These are phyloP conservation scores for Starmerella floricola DNA, from an alignment of 805 yeast genomes.

Conservation along the genomic window DNA sequence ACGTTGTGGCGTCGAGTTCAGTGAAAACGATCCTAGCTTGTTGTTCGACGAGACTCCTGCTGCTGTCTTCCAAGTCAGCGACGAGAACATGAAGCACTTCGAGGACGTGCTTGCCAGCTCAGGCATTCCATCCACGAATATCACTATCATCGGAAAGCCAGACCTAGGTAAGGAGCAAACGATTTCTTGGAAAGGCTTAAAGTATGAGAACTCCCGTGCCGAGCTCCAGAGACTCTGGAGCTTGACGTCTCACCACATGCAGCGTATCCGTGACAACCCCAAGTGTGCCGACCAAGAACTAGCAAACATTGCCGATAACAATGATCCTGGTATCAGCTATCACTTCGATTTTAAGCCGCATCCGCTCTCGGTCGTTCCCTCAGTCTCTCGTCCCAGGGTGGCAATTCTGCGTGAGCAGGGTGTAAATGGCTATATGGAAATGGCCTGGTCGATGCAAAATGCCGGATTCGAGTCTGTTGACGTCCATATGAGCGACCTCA, in stretches of 20 bases:
- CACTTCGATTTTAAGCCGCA: slow-evolving; percentile 56
- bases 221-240: slow-evolving; percentile 74
- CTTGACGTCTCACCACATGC: slow-evolving; percentile 78
- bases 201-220: slow-evolving; percentile 46
- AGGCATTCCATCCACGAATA: slow-evolving; percentile 44
- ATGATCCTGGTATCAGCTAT: slow-evolving; percentile 81
- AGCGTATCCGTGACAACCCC: slow-evolving; percentile 89
- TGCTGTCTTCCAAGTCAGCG: slow-evolving; percentile 80
- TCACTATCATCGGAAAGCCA: slow-evolving; percentile 55
- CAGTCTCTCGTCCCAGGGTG: slow-evolving; percentile 57
- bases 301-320: slow-evolving; percentile 57
- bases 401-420: slow-evolving; percentile 98
- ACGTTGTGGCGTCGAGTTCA: slow-evolving; percentile 64
- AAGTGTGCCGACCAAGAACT: slow-evolving; percentile 78
- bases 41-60: slow-evolving; percentile 92
- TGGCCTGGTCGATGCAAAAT: slow-evolving; percentile 93
- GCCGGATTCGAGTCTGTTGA: slow-evolving; percentile 93
- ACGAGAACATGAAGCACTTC: slow-evolving; percentile 39
- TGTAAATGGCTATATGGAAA: slow-evolving; percentile 94
- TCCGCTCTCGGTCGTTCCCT: slow-evolving; percentile 29
- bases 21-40: slow-evolving; percentile 35
- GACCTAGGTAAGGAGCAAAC: slow-evolving; percentile 39
- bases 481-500: slow-evolving; percentile 90
- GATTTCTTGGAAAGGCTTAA: slow-evolving; percentile 34
- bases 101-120: slow-evolving; percentile 41